Evolutionary conservation across 257 asterid genomes (phyloP).

Genomic region (Nicotiana attenuata): DNA sequence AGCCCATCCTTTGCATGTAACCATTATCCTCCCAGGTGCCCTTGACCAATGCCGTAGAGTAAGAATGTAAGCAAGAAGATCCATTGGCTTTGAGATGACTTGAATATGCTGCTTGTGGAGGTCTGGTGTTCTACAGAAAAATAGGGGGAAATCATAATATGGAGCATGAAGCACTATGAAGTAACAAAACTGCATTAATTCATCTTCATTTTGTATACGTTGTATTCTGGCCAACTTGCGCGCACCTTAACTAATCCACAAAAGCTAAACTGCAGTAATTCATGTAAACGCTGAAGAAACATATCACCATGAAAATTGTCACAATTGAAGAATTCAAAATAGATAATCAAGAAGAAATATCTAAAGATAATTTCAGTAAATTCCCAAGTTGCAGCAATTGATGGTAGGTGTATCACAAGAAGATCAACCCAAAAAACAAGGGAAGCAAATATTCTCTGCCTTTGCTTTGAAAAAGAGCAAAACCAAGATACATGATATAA

Average conservation of each 20-base stretch:
- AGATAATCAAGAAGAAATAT: background rate
- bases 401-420: conserved; percentile 1
- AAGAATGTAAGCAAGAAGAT: conserved; percentile 10
- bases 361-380: background rate
- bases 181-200: conserved; percentile 1
- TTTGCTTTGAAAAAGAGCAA: background rate
- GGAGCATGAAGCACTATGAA: background rate
- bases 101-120: conserved; percentile 9
- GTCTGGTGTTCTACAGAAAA: conserved; percentile 21
- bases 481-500: background rate
- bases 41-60: conserved; percentile 10
- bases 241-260: background rate
- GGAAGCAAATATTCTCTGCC: background rate
- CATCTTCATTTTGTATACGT: background rate
- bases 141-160: background rate
- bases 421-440: background rate
- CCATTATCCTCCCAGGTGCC: conserved; percentile 20
- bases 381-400: background rate
- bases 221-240: background rate
- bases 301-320: background rate
- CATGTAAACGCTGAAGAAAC: background rate
- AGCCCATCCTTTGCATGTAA: conserved; percentile 2
- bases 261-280: background rate
- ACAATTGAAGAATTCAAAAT: background rate
- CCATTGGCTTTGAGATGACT: conserved; percentile 16